Conservation (phyloP, 306 rosid species). For the Acmispon strigosus region DNA sequence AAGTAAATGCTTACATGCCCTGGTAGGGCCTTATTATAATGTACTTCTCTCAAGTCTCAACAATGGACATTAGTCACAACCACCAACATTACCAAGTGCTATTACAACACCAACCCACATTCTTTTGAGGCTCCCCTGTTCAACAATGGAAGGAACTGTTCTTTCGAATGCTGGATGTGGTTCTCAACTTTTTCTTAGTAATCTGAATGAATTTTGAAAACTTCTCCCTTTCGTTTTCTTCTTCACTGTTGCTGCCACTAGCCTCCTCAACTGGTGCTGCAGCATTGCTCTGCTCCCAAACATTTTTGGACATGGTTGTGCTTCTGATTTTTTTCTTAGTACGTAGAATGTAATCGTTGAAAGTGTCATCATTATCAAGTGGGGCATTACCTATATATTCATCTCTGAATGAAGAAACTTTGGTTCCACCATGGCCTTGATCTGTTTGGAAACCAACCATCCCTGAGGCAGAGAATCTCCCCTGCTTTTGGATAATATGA, state of each 20-base stretch:
- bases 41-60: no score
- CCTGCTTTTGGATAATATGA: background rate
- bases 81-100: no score
- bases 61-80: no score
- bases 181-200: constrained; percentile 30
- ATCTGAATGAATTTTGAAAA: constrained; percentile 40
- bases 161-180: constrained; percentile 28
- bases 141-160: constrained; percentile 12
- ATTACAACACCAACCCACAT: no score
- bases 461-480: background rate
- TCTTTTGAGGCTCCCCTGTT: background rate
- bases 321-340: constrained; percentile 21
- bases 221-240: constrained; percentile 20
- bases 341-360: constrained; percentile 29
- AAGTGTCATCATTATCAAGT: constrained; percentile 24
- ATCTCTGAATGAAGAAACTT: background rate
- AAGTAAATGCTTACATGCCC: no score
- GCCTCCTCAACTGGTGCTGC: background rate
- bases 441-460: no score
- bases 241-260: background rate
- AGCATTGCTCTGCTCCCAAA: no score
- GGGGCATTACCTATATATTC: background rate
- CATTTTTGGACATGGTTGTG: background rate
- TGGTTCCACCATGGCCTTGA: background rate
- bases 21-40: no score